Conservation (phyloP, 2,329 filamentous ascomycete species). For the Cytospora paraplurivora region DNA sequence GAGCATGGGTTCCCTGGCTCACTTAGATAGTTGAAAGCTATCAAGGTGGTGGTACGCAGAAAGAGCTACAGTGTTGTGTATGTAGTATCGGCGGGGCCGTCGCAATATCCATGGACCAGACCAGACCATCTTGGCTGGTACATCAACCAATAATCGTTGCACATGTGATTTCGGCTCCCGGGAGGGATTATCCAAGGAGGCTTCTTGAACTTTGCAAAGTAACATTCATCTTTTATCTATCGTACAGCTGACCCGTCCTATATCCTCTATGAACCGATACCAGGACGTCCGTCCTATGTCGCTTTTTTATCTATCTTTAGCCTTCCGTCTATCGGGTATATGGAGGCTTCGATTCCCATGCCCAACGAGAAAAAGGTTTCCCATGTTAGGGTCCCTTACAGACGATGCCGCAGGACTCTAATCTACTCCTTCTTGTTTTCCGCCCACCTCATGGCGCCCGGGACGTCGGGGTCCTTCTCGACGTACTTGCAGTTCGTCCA, state of each 20-base stretch:
- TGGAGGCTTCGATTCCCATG: not conserved
- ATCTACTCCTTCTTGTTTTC: slow-evolving; percentile 31
- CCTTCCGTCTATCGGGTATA: slow-evolving; percentile 1
- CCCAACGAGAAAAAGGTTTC: not conserved
- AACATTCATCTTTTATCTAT: not conserved
- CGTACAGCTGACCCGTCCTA: not conserved
- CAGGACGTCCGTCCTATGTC: not conserved
- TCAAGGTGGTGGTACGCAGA: no score
- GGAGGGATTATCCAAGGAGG: not conserved
- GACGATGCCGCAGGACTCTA: not conserved
- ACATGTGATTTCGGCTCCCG: no score
- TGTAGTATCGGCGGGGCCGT: not conserved
- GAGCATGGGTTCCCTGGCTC: no score
- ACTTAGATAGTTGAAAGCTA: no score
- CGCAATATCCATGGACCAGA: no score
- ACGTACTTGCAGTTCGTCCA: slow-evolving; percentile 53
- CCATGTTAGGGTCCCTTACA: not conserved
- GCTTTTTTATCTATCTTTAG: not conserved
- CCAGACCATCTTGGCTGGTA: not conserved
- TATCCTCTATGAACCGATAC: not conserved
- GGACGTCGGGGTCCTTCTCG: slow-evolving; percentile 42
- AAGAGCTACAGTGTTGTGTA: no score
- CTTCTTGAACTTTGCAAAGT: not conserved
- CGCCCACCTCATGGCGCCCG: slow-evolving; percentile 42
- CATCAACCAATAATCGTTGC: not conserved